Evolutionary conservation across 1,284 basidiomycete genomes (phyloP), one percentile per base, ranked within the genome.

Genomic region (Phylloboletellus chloephorus): DNA sequence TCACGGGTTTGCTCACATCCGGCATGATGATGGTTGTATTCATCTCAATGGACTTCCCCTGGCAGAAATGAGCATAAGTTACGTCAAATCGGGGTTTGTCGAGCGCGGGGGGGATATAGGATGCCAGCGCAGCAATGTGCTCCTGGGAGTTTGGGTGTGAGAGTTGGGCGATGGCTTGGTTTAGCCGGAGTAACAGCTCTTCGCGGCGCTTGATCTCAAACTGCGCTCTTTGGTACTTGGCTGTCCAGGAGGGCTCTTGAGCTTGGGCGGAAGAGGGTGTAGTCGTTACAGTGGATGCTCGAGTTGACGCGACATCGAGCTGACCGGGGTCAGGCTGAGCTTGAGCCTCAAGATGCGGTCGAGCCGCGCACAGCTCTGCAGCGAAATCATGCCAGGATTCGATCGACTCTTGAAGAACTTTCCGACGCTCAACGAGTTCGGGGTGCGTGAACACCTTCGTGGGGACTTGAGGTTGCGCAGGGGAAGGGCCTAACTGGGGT

Each of bases 181-280:
- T 60, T 19, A 59, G 39, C 7, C 54, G 54, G 30, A 56, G 20
- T 8, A 63, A 33, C 22, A 63, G 32, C 22, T 61, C 57, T 38
- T 61, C 56, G 22, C 60, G 54, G 16, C 57, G 60, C 33, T 54
- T 63, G 37, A 58, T 63, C 44, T 63, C 60, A 37, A 61, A 58
- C 28, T 56, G 60, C 13, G 54, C 55, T 40, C 52, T 45, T 22
- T 64, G 47, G 33, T 47, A 47, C 30, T 49, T 60, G 42, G 17
- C 42, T 7, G 32, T 24, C 51, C 60, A 60, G 7, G 59, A 46
- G 31, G 56, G 26, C 12, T 55, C 53, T 21, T 46, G 53, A 31
- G 32, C 5, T 31, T 47, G 51, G 12, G 32, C 34, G 12, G 31
- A 35, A 33, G 31, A 35, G 32, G 41, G 12, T 16, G 36, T 17